Conservation (phyloP, 139 green algal genomes). For the Picochlorum sp. region DNA sequence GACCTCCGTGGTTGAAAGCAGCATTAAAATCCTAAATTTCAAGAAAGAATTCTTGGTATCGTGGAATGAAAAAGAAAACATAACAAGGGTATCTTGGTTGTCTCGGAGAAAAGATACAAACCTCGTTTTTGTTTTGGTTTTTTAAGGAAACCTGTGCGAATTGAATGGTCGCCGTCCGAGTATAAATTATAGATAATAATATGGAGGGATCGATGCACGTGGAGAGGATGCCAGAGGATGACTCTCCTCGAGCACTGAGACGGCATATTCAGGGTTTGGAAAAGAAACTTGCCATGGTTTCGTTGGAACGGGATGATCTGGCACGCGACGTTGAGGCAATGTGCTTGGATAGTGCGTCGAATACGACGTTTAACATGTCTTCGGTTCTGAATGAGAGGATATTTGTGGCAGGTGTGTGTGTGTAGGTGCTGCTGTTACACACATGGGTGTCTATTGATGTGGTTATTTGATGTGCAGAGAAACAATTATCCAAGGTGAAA, state of each 20-base stretch:
- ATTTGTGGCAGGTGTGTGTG: conserved; percentile 7
- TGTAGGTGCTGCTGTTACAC: neutral
- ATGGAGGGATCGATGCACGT: neutral
- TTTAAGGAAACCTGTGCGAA: too few species aligned
- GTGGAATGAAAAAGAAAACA: neutral
- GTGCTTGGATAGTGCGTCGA: conserved; percentile 12
- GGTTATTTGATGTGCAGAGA: conserved; percentile 3
- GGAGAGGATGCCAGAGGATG: neutral
- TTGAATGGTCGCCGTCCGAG: too few species aligned
- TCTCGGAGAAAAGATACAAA: too few species aligned
- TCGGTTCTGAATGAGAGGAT: conserved; percentile 13
- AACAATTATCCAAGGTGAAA: conserved; percentile 6
- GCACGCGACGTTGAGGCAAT: conserved; percentile 13
- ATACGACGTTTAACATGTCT: conserved; percentile 13
- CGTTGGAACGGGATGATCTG: conserved; percentile 11
- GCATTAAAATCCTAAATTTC: too few species aligned
- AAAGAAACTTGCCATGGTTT: neutral
- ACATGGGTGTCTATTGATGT: neutral
- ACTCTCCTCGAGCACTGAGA: neutral
- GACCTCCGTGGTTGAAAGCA: too few species aligned
- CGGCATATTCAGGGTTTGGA: conserved; percentile 6
- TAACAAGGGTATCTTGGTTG: too few species aligned
- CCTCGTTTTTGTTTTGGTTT: too few species aligned
- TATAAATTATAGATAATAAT: too few species aligned
- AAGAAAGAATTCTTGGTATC: too few species aligned